A percentile compares a stretch with the other conserved stretches of the same genome.
Evolutionary conservation across 2,329 filamentous ascomycete species (phyloP).

Genomic region (Pezicula carpinea): DNA sequence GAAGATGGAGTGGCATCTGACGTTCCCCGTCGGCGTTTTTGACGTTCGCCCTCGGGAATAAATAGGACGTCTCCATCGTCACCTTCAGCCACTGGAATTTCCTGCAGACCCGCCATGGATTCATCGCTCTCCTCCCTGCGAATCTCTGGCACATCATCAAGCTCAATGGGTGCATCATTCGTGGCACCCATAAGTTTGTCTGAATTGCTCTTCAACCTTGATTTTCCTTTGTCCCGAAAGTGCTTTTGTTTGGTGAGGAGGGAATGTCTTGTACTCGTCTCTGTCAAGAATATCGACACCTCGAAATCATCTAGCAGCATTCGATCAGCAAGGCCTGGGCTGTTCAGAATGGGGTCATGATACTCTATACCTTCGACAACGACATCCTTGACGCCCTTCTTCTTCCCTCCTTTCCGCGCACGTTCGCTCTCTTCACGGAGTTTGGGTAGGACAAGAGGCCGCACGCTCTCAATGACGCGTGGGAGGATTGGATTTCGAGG

Average conservation of each 20-base stretch:
- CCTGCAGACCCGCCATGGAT: slow-evolving; percentile 15
- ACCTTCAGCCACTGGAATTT: slow-evolving; percentile 17
- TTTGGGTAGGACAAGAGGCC: slow-evolving; percentile 84
- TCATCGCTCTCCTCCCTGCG: slow-evolving; percentile 24
- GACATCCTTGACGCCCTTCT: slow-evolving; percentile 75
- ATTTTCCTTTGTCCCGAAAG: slow-evolving; percentile 55
- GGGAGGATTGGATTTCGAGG: slow-evolving; percentile 71
- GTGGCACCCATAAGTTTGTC: slow-evolving; percentile 53
- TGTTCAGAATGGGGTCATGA: neutral
- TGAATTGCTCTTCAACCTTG: slow-evolving; percentile 47
- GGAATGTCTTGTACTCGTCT: slow-evolving; percentile 79
- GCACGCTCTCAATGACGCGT: slow-evolving; percentile 78
- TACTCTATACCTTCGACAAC: slow-evolving; percentile 61
- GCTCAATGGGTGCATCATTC: slow-evolving; percentile 42
- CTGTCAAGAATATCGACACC: slow-evolving; percentile 88
- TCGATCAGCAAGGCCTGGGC: slow-evolving; percentile 11
- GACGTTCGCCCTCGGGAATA: slow-evolving; percentile 28
- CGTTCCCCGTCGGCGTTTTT: slow-evolving; percentile 25
- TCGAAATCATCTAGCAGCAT: slow-evolving; percentile 77
- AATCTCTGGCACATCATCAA: slow-evolving; percentile 26
- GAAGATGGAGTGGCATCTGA: slow-evolving; percentile 25
- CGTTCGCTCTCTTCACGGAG: slow-evolving; percentile 81
- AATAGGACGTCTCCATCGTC: slow-evolving; percentile 20
- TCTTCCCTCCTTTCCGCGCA: slow-evolving; percentile 59
- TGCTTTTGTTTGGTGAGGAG: slow-evolving; percentile 81